Percentiles rank a stretch among this genome's conserved stretches.
Evolutionary conservation across 169 alveolate genomes (phyloP).

Genomic region (Perkinsus marinus): DNA sequence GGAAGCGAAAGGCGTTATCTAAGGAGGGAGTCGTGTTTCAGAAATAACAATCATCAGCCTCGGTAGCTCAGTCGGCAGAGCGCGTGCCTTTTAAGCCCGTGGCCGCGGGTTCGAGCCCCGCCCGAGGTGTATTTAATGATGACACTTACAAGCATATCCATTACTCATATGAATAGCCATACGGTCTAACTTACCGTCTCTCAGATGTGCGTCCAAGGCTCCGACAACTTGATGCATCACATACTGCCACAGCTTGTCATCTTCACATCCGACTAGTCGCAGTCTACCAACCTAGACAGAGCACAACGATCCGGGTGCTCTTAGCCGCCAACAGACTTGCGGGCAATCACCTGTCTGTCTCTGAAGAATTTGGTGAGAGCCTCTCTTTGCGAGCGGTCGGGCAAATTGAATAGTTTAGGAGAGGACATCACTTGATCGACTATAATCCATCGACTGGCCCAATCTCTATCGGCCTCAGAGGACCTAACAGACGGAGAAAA

Average conservation of each 20-base stretch:
- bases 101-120: conserved; percentile 98
- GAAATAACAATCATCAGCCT: background rate
- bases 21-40: background rate
- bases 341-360: background rate
- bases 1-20: background rate
- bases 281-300: background rate
- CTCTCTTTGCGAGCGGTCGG: background rate
- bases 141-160: too few relatives aligned
- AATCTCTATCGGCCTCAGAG: background rate
- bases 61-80: conserved; percentile 90
- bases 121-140: background rate
- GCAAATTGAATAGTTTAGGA: background rate
- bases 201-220: background rate
- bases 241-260: background rate
- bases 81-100: conserved; percentile 95
- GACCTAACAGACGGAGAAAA: background rate
- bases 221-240: background rate
- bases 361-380: background rate
- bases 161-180: background rate
- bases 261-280: background rate
- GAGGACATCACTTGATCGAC: background rate
- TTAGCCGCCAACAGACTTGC: too few relatives aligned
- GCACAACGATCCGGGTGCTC: too few relatives aligned
- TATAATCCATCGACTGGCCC: background rate
- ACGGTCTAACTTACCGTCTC: background rate